Conservation (phyloP, 2,329 filamentous ascomycete species). For the Leptographium galeiforme region DNA sequence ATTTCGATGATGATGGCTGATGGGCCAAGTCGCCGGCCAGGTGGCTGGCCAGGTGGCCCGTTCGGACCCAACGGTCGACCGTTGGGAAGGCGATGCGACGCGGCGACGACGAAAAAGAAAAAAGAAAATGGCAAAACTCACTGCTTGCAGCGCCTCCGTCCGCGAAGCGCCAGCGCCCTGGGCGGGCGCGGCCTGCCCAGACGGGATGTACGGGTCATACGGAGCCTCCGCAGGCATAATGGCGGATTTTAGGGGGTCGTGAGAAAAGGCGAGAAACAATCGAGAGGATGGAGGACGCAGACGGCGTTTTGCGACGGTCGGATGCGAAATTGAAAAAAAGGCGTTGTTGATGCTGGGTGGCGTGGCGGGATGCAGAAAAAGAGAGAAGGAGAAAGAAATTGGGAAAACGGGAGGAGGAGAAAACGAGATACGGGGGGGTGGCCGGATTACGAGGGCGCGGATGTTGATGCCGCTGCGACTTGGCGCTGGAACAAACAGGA, state of each 20-base stretch:
- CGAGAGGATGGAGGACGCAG: background rate
- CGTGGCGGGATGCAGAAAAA: background rate
- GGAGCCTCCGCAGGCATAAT: conserved; percentile 47
- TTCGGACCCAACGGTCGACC: no score
- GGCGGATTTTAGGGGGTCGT: conserved; percentile 8
- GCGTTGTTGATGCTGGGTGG: background rate
- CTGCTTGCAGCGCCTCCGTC: conserved; percentile 64
- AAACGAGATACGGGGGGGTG: background rate
- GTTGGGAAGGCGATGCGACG: no score
- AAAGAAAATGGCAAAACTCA: conserved; percentile 38
- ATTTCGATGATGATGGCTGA: no score
- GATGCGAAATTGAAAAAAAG: background rate
- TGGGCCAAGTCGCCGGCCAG: no score
- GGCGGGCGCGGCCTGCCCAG: conserved; percentile 38
- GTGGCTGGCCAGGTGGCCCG: no score
- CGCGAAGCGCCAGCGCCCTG: conserved; percentile 33
- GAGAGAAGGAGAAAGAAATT: background rate
- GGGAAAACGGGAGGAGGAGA: background rate
- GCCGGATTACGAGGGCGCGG: background rate
- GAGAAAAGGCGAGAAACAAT: background rate
- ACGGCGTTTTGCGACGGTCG: background rate
- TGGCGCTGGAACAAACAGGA: background rate
- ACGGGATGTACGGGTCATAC: conserved; percentile 83
- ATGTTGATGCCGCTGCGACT: background rate
- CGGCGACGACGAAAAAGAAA: background rate